A percentile compares a stretch with the other conserved stretches of the same genome.
Conservation (phyloP, 345 rosid genomes). For the Zanthoxylum bungeanum region DNA sequence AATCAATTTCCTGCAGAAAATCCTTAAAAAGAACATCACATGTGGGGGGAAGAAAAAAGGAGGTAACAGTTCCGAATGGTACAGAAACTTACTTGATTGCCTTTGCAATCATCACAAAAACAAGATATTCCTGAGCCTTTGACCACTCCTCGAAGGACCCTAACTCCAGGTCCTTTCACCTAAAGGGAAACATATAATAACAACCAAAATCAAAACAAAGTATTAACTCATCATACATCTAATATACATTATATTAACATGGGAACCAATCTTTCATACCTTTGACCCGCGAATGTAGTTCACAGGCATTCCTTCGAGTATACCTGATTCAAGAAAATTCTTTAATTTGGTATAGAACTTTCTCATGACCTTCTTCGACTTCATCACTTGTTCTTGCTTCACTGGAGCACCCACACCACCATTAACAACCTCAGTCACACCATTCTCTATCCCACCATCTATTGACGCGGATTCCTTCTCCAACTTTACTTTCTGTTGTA, state of each 20-base stretch:
- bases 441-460: neutral
- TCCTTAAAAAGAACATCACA: neutral
- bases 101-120: slow-evolving; percentile 66
- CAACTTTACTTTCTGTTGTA: slow-evolving; percentile 33
- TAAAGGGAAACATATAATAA: slow-evolving; percentile 17
- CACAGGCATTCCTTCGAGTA: slow-evolving; percentile 71
- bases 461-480: slow-evolving; percentile 1
- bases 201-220: neutral
- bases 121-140: slow-evolving; percentile 65
- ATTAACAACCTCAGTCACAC: slow-evolving; percentile 14
- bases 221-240: slow-evolving; percentile 1
- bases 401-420: slow-evolving; percentile 21
- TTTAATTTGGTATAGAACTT: slow-evolving; percentile 54
- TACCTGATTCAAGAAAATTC: slow-evolving; percentile 68
- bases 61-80: neutral
- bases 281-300: slow-evolving; percentile 57
- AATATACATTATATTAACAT: neutral
- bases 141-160: slow-evolving; percentile 61
- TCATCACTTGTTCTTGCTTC: slow-evolving; percentile 32
- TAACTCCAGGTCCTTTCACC: slow-evolving; percentile 42
- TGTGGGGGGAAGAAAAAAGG: neutral
- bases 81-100: slow-evolving; percentile 46
- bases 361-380: slow-evolving; percentile 38
- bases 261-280: slow-evolving; percentile 38
- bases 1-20: neutral